Evolutionary conservation across 257 asterid species (phyloP).

Genomic region (Rubia yunnanensis): DNA sequence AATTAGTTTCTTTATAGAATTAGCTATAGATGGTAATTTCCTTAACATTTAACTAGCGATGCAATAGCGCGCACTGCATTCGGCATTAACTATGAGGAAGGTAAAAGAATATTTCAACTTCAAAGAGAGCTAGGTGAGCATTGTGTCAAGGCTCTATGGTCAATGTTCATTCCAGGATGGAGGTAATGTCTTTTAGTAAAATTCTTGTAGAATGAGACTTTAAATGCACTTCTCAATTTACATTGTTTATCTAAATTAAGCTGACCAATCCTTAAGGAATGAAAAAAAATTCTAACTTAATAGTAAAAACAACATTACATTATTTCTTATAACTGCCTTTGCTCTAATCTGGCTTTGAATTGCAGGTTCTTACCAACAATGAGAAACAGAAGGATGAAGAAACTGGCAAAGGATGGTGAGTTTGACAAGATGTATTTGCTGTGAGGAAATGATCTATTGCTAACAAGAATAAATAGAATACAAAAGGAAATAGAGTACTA

Average conservation of each 20-base stretch:
- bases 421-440: too few species aligned
- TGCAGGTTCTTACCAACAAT: conserved; percentile 28
- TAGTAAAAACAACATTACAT: not conserved
- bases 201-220: not conserved
- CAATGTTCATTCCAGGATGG: conserved; percentile 17
- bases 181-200: not conserved
- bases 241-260: too few species aligned
- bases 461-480: too few species aligned
- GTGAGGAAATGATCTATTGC: too few species aligned
- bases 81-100: conserved; percentile 21
- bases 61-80: conserved; percentile 19
- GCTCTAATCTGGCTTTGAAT: not conserved
- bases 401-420: conserved; percentile 12
- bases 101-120: conserved; percentile 16
- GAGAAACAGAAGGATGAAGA: conserved; percentile 28
- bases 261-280: too few species aligned
- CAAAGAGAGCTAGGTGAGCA: conserved; percentile 11
- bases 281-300: too few species aligned
- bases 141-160: not conserved
- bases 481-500: too few species aligned
- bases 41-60: conserved; percentile 13
- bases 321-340: not conserved
- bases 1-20: too few species aligned
- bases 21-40: too few species aligned
- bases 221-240: not conserved